These are phyloP conservation scores for Carnegiea gigantea DNA, from an alignment of 179 eudicot species.

Conservation along the genomic window DNA sequence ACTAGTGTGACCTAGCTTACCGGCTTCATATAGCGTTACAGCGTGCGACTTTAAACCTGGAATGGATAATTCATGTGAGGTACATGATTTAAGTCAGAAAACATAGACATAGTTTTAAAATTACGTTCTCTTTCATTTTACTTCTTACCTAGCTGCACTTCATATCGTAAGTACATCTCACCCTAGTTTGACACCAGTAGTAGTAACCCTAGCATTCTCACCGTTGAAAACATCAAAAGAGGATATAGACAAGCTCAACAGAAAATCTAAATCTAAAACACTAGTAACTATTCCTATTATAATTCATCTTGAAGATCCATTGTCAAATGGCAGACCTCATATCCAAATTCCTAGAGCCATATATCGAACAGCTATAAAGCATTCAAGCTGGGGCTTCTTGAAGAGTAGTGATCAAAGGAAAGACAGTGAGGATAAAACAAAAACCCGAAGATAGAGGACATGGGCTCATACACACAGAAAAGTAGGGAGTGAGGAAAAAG, in stretches of 20 bases:
- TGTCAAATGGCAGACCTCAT: not conserved
- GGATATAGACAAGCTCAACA: not conserved
- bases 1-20: slow-evolving; percentile 89
- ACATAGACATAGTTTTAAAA: not conserved
- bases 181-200: not conserved
- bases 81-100: slow-evolving; percentile 5
- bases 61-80: slow-evolving; percentile 16
- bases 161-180: not conserved
- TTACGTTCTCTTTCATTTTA: not conserved
- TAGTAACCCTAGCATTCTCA: not conserved
- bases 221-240: not conserved
- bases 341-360: not conserved
- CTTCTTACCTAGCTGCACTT: not conserved
- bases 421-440: slow-evolving; percentile 1
- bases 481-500: slow-evolving; percentile 11
- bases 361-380: not conserved
- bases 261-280: not conserved
- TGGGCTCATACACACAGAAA: not conserved
- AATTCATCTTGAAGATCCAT: not conserved
- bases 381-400: not conserved
- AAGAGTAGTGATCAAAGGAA: not conserved
- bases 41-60: slow-evolving; percentile 98
- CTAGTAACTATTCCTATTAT: not conserved
- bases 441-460: not conserved
- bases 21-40: slow-evolving; percentile 98